Evolutionary conservation across 495 filamentous ascomycete species (phyloP).

Genomic region (Cercophora newfieldiana): DNA sequence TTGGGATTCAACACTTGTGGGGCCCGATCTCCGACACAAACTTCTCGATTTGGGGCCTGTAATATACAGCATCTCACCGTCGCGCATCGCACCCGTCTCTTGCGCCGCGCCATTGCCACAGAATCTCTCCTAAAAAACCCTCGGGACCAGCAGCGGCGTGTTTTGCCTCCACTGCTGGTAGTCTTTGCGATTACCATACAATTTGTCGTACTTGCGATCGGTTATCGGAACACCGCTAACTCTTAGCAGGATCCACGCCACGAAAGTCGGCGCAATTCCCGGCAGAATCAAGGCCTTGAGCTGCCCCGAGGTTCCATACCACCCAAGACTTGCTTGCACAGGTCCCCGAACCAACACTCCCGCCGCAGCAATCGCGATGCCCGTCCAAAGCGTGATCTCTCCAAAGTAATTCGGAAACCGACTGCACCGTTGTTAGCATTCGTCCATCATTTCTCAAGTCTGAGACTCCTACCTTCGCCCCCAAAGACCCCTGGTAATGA

Average conservation of each 20-base stretch:
- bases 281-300: conserved; percentile 47
- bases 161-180: conserved; percentile 65
- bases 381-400: conserved; percentile 63
- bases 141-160: conserved; percentile 43
- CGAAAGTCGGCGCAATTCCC: conserved; percentile 61
- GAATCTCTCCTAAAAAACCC: conserved; percentile 1
- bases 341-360: conserved; percentile 50
- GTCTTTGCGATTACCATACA: conserved; percentile 60
- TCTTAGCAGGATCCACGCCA: conserved; percentile 57
- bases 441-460: not conserved
- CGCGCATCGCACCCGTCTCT: not conserved
- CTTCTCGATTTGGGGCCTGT: not conserved
- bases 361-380: conserved; percentile 48
- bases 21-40: not conserved
- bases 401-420: conserved; percentile 69
- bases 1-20: not conserved
- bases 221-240: conserved; percentile 61
- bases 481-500: conserved; percentile 61
- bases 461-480: conserved; percentile 35
- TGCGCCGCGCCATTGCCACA: not conserved
- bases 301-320: conserved; percentile 36
- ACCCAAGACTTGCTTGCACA: conserved; percentile 47
- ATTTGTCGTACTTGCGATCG: conserved; percentile 64
- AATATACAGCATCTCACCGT: not conserved
- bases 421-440: conserved; percentile 30